Base-by-base conservation (phyloP, 257 asterid species). In the Penstemon barbatus region DNA sequence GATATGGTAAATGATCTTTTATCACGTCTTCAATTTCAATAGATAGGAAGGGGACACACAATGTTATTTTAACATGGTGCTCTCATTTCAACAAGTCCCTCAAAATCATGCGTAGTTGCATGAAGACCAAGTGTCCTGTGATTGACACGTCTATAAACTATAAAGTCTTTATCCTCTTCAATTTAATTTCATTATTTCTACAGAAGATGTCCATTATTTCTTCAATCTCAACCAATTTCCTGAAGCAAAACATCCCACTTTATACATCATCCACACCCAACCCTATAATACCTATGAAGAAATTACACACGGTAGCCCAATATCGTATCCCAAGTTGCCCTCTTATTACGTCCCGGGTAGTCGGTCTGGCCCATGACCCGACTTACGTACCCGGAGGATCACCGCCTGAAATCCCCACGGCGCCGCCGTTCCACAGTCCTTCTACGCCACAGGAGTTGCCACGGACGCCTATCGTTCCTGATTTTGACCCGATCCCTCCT, bases 401-500 rank as follows among this genome's bases (percentile, higher is more conserved):
- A 3, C 85, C 86, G 52, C 87, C 81, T 53, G 95, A 84, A 66
- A 33, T 87, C 25, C 80, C 85, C 0, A 70, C 72, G 0, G 75
- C 80, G 3, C 85, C 80, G 44, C 88, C 87, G 5, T 1, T 7
- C 0, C 65, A 72, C 52, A 57, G 48, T 2, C 86, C 84, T 4
- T 46, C 41, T 9, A 36, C 61, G 5, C 86, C 83, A 4, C 70
- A 81, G 39, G 90, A 86, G 68, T 4, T 78, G 75, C 85, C 85
- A 0, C 81, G 68, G 39, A 66, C 71, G 66, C 83, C 86, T 39
- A 57, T 64, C 42, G 72, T 77, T 4, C 91, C 89, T 7, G 88
- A 81, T 8, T 82, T 84, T 8, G 89, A 81, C 18, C 85, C 89
- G 5, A 55, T 77, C 15, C 93, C 92, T 10, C 83, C 83, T 2